Base-by-base conservation (phyloP, 768 basidiomycete species). In the Lentinula guzmanii region DNA sequence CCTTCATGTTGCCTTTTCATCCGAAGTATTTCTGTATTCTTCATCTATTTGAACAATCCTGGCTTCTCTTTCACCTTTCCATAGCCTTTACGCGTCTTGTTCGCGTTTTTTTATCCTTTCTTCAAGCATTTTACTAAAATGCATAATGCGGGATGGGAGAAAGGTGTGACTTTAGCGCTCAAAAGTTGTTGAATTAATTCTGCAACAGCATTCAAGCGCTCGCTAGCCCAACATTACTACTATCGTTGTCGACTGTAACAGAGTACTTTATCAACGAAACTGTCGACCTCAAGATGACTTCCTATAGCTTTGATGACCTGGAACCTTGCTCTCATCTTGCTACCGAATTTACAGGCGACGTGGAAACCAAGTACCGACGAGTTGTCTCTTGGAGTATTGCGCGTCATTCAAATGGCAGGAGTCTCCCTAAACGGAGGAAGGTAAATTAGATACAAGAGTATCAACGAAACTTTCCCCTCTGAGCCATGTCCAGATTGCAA, bases 351-450 rank as follows among this genome's bases (percentile, higher is more conserved):
- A 77, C 78, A n/a, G 68, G 71, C 16, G 64, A 65, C 1, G 58
- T 82, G n/a, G 60, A 83, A 45, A 70, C 74, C 61, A 86, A 81
- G 67, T 89, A 82, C 69, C 81, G 76, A 64, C 74, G 76, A 1
- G 81, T 83, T 9, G 73, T 86, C 16, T 72, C 76, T 1, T 90
- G 88, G 88, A 76, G 79, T 58, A 75, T 80, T 2, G 72, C 74
- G 37, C 75, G 80, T 8, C 69, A 73, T 0, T 79, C 86, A 53
- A 75, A 76, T n/a, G 73, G 77, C 0, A 73, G 73, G 46, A 76
- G 82, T 33, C 74, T 83, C 7, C 71, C 77, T 10, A 91, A 91
- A 68, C 81, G 87, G 45, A 75, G 87, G 65, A 89, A 86, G 80
- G 90, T 89, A 45, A 45, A 81, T 67, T 46, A 28, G 18, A 8